Evolutionary conservation across 1,139 yeast genomes (phyloP).

Genomic region (Pichia sp.): DNA sequence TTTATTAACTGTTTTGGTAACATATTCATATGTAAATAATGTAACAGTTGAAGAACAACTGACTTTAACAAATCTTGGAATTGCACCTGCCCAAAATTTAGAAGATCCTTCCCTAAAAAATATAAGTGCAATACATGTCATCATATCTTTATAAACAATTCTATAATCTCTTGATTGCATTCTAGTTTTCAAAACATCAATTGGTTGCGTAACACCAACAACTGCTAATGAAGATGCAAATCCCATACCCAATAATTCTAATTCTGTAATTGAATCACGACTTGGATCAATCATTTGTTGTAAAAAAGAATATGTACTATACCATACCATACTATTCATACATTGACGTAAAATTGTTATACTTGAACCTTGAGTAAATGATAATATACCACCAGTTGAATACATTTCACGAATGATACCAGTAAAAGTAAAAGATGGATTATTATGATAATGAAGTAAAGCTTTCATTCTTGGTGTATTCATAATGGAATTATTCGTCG

Average conservation of each 20-base stretch:
- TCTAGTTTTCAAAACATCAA: constrained; percentile 84
- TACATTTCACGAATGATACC: constrained; percentile 62
- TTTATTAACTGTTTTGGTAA: constrained; percentile 42
- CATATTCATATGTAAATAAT: constrained; percentile 58
- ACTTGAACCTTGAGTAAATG: constrained; percentile 74
- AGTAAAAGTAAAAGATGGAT: constrained; percentile 50
- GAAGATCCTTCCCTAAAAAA: constrained; percentile 61
- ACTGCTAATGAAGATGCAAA: constrained; percentile 57
- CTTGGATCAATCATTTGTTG: constrained; percentile 63
- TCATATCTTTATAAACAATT: constrained; percentile 56
- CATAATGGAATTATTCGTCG: background rate
- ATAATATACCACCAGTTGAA: constrained; percentile 63
- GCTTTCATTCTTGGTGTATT: constrained; percentile 20
- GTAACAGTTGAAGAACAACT: constrained; percentile 77
- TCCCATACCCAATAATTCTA: constrained; percentile 39
- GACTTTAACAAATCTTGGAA: constrained; percentile 75
- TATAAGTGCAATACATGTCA: constrained; percentile 66
- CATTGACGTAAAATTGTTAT: constrained; percentile 79
- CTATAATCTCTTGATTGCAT: constrained; percentile 73
- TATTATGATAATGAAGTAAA: constrained; percentile 38
- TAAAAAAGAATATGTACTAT: constrained; percentile 72
- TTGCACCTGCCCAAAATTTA: constrained; percentile 69
- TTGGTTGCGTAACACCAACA: constrained; percentile 78
- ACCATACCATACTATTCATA: constrained; percentile 73
- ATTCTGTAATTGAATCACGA: constrained; percentile 27